Percentiles rank a stretch among this genome's conserved stretches.
phyloP scores from a whole-genome alignment of 305 asterid genomes.

The Striga hermonthica region DNA sequence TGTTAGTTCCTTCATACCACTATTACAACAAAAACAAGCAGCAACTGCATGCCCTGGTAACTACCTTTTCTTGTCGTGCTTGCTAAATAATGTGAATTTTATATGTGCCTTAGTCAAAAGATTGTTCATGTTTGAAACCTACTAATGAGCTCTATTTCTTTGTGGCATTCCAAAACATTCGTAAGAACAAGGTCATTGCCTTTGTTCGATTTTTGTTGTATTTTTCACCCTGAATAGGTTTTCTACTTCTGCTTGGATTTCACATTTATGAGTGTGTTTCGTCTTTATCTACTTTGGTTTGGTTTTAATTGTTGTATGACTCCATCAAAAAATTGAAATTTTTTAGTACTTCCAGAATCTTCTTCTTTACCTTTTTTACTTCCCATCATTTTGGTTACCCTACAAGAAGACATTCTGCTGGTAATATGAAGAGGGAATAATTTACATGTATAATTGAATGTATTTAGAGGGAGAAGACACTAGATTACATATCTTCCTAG shows the following conservation, averaged over 20 bases:
- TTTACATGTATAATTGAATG: conserved; percentile 17
- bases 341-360: background rate
- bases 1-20: conserved; percentile 75
- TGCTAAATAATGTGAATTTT: conserved; percentile 5
- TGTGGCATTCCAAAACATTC: conserved; percentile 2
- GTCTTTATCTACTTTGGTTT: background rate
- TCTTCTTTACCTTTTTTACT: conserved; percentile 22
- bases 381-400: background rate
- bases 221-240: conserved; percentile 23
- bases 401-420: conserved; percentile 4
- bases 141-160: conserved; percentile 4
- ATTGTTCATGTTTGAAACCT: background rate
- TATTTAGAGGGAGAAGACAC: too few species aligned
- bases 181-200: too few species aligned
- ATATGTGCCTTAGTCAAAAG: conserved; percentile 16
- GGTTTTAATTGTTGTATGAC: conserved; percentile 21
- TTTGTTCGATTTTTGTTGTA: background rate
- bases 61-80: conserved; percentile 25
- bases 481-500: too few species aligned
- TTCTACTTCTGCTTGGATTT: conserved; percentile 22
- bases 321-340: background rate
- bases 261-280: conserved; percentile 4
- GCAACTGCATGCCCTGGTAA: conserved; percentile 67
- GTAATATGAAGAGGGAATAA: too few species aligned
- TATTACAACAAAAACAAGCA: conserved; percentile 76